Conservation (phyloP, 1,284 basidiomycete species). For the Cutaneotrichosporon daszewskae region DNA sequence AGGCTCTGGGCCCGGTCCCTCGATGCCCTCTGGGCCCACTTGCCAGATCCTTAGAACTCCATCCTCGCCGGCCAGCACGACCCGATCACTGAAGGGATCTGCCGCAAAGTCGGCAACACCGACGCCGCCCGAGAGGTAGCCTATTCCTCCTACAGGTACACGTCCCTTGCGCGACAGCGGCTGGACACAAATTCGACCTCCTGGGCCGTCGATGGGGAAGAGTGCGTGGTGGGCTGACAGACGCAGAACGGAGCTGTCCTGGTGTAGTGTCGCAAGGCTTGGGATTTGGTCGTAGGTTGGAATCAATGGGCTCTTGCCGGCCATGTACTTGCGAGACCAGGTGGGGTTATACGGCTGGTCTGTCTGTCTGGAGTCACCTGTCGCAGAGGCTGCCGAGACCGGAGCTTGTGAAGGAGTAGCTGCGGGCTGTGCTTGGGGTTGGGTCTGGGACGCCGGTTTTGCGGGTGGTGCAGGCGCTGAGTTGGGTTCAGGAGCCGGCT, state of each 20-base stretch:
- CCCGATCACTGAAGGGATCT: constrained; percentile 35
- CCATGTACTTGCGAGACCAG: constrained; percentile 50
- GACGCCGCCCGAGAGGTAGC: constrained; percentile 42
- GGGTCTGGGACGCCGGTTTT: background rate
- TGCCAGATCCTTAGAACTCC: constrained; percentile 45
- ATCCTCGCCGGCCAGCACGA: constrained; percentile 48
- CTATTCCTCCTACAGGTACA: constrained; percentile 38
- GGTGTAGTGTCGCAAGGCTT: constrained; percentile 42
- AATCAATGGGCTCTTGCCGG: constrained; percentile 48
- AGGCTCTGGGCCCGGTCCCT: constrained; percentile 35
- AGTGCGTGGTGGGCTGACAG: constrained; percentile 37
- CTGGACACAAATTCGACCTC: constrained; percentile 48
- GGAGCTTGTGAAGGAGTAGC: background rate
- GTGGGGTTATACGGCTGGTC: constrained; percentile 31
- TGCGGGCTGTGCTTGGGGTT: background rate
- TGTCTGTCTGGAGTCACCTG: background rate
- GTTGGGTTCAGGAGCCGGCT: background rate
- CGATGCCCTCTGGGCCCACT: constrained; percentile 29
- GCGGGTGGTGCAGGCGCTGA: background rate
- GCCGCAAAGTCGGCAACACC: constrained; percentile 47
- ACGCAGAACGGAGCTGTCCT: constrained; percentile 45
- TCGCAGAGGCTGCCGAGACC: background rate
- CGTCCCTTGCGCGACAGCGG: constrained; percentile 44
- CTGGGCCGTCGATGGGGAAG: constrained; percentile 50
- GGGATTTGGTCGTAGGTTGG: constrained; percentile 49